phyloP scores from a whole-genome alignment of 257 asterid genomes.

The Gentiana dahurica region DNA sequence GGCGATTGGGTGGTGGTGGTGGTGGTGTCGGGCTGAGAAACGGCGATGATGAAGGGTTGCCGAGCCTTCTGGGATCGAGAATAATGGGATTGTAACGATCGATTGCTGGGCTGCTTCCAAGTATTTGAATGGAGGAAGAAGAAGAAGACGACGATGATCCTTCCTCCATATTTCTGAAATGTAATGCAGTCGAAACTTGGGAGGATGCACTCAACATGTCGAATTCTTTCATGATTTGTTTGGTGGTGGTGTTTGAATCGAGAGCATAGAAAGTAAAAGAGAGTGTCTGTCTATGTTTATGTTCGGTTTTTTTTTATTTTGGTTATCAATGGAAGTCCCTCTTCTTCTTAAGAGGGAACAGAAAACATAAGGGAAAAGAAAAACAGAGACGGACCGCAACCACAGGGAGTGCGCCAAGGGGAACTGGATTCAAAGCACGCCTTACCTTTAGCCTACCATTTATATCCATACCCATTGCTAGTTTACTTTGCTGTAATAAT shows the following conservation, averaged over 20 bases:
- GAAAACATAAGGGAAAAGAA: not conserved
- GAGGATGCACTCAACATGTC: conserved; percentile 50
- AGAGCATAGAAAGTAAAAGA: not conserved
- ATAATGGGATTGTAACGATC: conserved; percentile 44
- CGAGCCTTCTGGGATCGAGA: conserved; percentile 29
- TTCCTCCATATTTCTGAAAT: conserved; percentile 27
- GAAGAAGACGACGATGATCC: conserved; percentile 10
- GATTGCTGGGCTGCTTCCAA: conserved; percentile 43
- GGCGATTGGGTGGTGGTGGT: conserved; percentile 20
- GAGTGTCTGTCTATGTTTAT: not conserved
- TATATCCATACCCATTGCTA: not conserved
- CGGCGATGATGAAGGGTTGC: not conserved
- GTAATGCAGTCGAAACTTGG: conserved; percentile 51
- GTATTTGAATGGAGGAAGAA: conserved; percentile 6
- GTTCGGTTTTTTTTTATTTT: conserved; percentile 3
- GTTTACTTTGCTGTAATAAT: no score
- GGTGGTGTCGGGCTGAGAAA: not conserved
- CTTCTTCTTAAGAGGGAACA: no score
- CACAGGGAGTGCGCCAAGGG: not conserved
- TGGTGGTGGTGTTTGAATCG: not conserved
- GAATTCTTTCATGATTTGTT: conserved; percentile 35
- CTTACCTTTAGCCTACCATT: not conserved
- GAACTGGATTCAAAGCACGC: not conserved
- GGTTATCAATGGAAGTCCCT: no score
- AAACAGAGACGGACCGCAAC: conserved; percentile 1